phyloP scores from a whole-genome alignment of 2,329 filamentous ascomycete genomes.

The Cladosporium sp. region DNA sequence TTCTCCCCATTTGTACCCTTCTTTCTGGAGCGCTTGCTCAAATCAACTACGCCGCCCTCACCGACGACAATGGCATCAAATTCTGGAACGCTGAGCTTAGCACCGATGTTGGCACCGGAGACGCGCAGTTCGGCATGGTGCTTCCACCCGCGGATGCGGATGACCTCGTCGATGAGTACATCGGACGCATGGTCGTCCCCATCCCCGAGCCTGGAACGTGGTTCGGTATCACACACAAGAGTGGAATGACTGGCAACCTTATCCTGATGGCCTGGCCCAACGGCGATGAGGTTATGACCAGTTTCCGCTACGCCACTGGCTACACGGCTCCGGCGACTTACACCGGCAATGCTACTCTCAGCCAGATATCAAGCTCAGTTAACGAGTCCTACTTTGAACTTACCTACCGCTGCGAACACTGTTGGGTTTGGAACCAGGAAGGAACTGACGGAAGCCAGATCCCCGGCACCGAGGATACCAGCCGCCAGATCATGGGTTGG shows the following conservation, averaged over 20 bases:
- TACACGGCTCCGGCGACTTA: conserved; percentile 59
- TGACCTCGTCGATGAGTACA: conserved; percentile 49
- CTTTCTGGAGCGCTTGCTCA: conserved; percentile 22
- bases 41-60: conserved; percentile 20
- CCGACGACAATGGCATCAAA: conserved; percentile 46
- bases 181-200: conserved; percentile 52
- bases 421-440: conserved; percentile 42
- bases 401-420: conserved; percentile 60
- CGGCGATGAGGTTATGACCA: conserved; percentile 51
- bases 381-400: conserved; percentile 57
- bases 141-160: conserved; percentile 44
- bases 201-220: conserved; percentile 47
- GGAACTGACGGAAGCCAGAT: conserved; percentile 37
- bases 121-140: conserved; percentile 53
- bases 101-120: conserved; percentile 39
- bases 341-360: conserved; percentile 58
- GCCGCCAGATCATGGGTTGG: conserved; percentile 29
- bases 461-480: conserved; percentile 31
- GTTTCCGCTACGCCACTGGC: conserved; percentile 55
- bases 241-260: conserved; percentile 55
- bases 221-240: conserved; percentile 55
- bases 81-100: conserved; percentile 50
- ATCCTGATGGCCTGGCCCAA: conserved; percentile 58
- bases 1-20: conserved; percentile 19
- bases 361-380: conserved; percentile 55